phyloP scores from a whole-genome alignment of 345 rosid genomes.

The Camelina neglecta region DNA sequence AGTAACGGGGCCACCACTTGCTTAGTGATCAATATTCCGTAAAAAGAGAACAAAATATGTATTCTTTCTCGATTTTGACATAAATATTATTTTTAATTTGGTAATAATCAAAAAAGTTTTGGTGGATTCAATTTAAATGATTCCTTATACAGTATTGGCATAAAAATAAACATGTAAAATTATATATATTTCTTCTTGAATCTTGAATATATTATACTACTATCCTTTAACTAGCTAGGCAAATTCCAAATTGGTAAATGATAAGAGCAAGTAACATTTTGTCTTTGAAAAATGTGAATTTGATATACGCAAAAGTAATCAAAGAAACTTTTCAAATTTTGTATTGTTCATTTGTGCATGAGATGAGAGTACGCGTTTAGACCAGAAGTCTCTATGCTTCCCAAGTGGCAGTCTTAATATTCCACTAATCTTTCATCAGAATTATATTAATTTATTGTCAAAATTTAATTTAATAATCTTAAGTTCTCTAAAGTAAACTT shows the following conservation, averaged over 20 bases:
- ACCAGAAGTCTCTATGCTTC: background rate
- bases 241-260: no score
- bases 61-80: slow-evolving; percentile 4
- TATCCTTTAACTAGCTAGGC: no score
- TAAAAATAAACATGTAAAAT: background rate
- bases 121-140: background rate
- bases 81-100: background rate
- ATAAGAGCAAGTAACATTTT: no score
- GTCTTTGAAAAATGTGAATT: no score
- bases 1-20: slow-evolving; percentile 35
- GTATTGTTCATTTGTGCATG: background rate
- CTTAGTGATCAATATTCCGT: slow-evolving; percentile 26
- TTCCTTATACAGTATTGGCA: background rate
- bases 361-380: background rate
- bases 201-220: no score
- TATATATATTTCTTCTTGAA: background rate
- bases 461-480: no score
- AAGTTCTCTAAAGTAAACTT: no score
- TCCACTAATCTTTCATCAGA: background rate
- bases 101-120: background rate
- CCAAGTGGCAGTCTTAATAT: background rate
- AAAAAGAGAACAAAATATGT: background rate
- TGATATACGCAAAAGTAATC: background rate
- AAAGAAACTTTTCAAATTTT: background rate
- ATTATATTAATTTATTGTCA: no score